Evolutionary conservation across 192 early-diverging fungal species (phyloP), one percentile per base, ranked within the genome.

Genomic region (Coemansia sp.): DNA sequence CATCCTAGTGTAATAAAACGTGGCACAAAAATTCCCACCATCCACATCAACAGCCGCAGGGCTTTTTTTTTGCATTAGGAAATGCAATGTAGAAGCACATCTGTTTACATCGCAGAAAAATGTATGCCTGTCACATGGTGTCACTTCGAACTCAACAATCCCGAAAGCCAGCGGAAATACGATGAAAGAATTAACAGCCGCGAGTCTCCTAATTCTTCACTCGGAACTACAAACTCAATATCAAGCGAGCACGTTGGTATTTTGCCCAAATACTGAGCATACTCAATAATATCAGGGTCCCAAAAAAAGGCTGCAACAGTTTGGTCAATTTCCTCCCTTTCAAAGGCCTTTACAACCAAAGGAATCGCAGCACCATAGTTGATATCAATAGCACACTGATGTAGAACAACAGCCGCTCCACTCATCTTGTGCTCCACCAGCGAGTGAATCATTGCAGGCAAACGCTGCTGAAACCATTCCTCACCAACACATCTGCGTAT

Each of bases 271-370:
- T 75, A 72, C 66, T 75, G 66, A 3, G 63, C 72, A 53, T 75
- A 80, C 72, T 80, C 78, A 36, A 75, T 66, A 9, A 80, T 70
- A 25, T 71, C 68, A 1, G 72, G 32, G 52, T 80, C 78, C 78
- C 78, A 80, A 53, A 80, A 68, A 36, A 72, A 75, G 36, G n/a
- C 59, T 2, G 72, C 69, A 1, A 75, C 58, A 7, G 57, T 52
- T 36, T 62, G 54, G 31, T 68, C 59, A 21, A 72, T 70, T 32
- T 71, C 71, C 23, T 42, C 51, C 31, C 20, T 57, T 39, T 67
- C 76, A 56, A 74, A 79, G 27, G 78, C 78, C 55, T 66, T 65
- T 54, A 66, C 72, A 4, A 75, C 39, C 65, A 68, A 21, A 11
- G 65, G 63, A n/a, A 80, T 54, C 2, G 69, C 71, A 9, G 58